These are phyloP conservation scores for Posidonia australis DNA, from an alignment of 106 monocot genomes.

Conservation along the genomic window DNA sequence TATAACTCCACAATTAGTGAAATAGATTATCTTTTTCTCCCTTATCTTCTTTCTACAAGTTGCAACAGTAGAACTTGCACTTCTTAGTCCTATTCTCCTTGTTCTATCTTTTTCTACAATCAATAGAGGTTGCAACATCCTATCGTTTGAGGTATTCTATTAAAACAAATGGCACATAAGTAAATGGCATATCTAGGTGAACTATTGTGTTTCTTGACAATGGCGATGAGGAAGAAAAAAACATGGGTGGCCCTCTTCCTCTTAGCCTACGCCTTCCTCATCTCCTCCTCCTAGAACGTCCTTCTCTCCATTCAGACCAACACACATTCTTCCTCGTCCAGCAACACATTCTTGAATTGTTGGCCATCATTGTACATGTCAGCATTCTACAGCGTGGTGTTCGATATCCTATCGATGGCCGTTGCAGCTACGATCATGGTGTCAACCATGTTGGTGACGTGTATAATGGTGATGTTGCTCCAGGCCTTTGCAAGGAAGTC, in stretches of 20 bases:
- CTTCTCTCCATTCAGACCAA: constrained; percentile 55
- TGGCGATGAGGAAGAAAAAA: constrained; percentile 38
- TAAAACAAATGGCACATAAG: no score
- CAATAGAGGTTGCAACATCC: no score
- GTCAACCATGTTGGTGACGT: constrained; percentile 58
- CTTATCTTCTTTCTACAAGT: no score
- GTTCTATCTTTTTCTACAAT: no score
- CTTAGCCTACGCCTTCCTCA: no score
- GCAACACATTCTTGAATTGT: neutral
- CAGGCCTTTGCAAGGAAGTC: constrained; percentile 59
- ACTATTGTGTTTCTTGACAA: constrained; percentile 1
- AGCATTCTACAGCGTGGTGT: constrained; percentile 48
- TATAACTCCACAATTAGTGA: no score
- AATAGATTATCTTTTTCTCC: no score
- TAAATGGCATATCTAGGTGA: no score
- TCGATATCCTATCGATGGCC: constrained; percentile 63
- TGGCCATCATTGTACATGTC: constrained; percentile 42
- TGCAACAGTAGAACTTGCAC: no score
- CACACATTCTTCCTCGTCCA: constrained; percentile 2
- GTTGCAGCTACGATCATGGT: constrained; percentile 57
- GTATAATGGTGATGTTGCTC: constrained; percentile 68
- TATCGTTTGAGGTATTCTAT: no score
- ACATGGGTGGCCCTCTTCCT: constrained; percentile 81
- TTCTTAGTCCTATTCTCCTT: no score
- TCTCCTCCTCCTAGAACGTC: constrained; percentile 70